These are phyloP conservation scores for Claviceps sp. DNA, from an alignment of 2,329 filamentous ascomycete species.

Conservation along the genomic window DNA sequence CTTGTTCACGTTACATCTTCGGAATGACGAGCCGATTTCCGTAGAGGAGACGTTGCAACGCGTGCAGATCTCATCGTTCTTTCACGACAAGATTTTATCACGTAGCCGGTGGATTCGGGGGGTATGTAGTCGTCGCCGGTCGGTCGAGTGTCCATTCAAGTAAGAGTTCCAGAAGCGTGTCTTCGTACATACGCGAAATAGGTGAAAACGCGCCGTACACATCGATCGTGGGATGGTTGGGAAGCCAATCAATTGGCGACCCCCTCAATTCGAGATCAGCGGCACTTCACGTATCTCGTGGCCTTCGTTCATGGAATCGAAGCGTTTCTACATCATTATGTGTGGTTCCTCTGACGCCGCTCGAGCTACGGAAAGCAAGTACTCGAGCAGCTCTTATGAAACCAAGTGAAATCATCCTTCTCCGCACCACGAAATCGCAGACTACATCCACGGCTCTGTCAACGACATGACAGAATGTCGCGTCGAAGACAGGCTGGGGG, in stretches of 20 bases:
- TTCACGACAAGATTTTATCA: too few relatives aligned
- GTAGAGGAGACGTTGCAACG: not conserved
- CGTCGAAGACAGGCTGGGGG: constrained; percentile 40
- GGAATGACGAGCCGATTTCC: not conserved
- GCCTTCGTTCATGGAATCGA: too few relatives aligned
- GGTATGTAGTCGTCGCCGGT: too few relatives aligned
- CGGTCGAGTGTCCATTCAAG: too few relatives aligned
- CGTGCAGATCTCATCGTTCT: not conserved
- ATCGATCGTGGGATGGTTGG: too few relatives aligned
- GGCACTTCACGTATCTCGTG: too few relatives aligned
- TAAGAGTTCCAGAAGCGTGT: too few relatives aligned
- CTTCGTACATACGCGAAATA: too few relatives aligned
- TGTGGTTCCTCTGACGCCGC: constrained; percentile 30
- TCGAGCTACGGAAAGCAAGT: constrained; percentile 22
- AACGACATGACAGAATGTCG: constrained; percentile 53
- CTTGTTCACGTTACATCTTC: not conserved
- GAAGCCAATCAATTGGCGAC: too few relatives aligned
- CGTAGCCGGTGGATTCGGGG: too few relatives aligned
- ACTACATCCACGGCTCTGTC: constrained; percentile 48
- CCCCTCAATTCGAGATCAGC: too few relatives aligned
- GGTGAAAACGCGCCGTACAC: too few relatives aligned
- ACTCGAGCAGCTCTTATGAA: constrained; percentile 46
- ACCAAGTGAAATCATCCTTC: constrained; percentile 30
- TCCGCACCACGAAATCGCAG: constrained; percentile 47
- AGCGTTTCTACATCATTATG: constrained; percentile 11